Evolutionary conservation across 495 filamentous ascomycete genomes (phyloP).

Genomic region (Xylaria sp.): DNA sequence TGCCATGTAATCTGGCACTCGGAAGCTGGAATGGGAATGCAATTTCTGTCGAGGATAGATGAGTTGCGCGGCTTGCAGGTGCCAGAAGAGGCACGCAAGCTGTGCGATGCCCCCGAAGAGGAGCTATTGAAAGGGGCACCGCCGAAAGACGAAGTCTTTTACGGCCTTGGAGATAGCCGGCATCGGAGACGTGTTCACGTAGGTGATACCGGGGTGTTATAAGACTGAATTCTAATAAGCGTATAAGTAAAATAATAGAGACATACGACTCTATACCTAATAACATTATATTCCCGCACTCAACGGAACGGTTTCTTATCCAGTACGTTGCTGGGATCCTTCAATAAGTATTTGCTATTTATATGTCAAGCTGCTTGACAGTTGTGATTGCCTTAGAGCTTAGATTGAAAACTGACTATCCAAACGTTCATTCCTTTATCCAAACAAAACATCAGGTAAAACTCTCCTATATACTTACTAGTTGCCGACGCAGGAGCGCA

Average conservation of each 20-base stretch:
- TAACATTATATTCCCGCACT: not conserved
- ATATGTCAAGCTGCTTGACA: not conserved
- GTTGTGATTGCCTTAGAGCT: not conserved
- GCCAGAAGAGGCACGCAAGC: constrained; percentile 49
- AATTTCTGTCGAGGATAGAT: constrained; percentile 59
- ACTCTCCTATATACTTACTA: not conserved
- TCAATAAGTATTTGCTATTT: no score
- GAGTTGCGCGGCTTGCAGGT: constrained; percentile 50
- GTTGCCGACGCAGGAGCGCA: not conserved
- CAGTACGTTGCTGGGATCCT: no score
- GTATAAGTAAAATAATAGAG: not conserved
- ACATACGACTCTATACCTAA: not conserved
- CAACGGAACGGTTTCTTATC: not conserved
- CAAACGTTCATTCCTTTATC: not conserved
- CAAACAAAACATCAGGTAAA: not conserved
- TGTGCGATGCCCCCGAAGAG: constrained; percentile 46
- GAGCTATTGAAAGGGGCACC: constrained; percentile 54
- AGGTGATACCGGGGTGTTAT: not conserved
- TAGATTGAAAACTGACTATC: not conserved
- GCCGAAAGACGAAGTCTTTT: constrained; percentile 54
- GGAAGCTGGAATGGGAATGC: constrained; percentile 66
- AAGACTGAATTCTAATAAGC: not conserved
- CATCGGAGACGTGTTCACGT: not conserved
- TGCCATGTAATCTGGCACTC: constrained; percentile 66
- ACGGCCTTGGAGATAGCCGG: constrained; percentile 26